Conservation (phyloP, 495 filamentous ascomycete species). For the Thermochaetoides thermophila region DNA sequence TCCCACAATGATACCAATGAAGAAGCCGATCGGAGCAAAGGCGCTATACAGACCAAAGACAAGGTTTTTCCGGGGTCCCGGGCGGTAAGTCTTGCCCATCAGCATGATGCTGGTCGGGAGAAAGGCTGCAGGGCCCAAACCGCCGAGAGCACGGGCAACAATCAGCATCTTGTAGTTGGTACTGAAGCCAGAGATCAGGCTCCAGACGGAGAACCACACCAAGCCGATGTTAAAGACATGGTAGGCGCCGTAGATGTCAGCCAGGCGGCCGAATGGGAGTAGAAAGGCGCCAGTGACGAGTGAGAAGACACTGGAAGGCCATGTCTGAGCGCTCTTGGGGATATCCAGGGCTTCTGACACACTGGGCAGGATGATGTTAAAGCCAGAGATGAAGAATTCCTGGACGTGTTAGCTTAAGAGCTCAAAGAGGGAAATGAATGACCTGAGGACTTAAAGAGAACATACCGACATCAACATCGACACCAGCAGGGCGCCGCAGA, state of each 20-base stretch:
- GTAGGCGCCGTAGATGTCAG: conserved; percentile 68
- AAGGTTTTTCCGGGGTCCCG: conserved; percentile 73
- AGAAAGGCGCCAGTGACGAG: conserved; percentile 61
- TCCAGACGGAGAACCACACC: conserved; percentile 60
- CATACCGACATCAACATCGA: conserved; percentile 61
- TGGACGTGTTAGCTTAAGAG: conserved; percentile 5
- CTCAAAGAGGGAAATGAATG: not conserved
- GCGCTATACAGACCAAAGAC: conserved; percentile 73
- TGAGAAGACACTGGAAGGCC: conserved; percentile 69
- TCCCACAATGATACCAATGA: conserved; percentile 66
- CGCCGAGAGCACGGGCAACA: conserved; percentile 62
- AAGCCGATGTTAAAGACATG: conserved; percentile 51
- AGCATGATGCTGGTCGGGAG: conserved; percentile 68
- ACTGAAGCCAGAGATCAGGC: conserved; percentile 58
- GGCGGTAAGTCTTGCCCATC: conserved; percentile 65
- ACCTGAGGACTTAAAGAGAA: conserved; percentile 26
- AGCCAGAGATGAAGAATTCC: conserved; percentile 79
- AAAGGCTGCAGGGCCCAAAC: conserved; percentile 64
- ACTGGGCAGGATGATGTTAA: conserved; percentile 66
- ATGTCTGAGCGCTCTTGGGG: conserved; percentile 47
- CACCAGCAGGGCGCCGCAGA: conserved; percentile 57
- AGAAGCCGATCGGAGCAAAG: conserved; percentile 66
- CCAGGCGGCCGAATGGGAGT: conserved; percentile 60
- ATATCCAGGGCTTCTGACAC: conserved; percentile 49
- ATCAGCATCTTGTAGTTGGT: conserved; percentile 57